Evolutionary conservation across 352 stramenopile genomes (phyloP).

Genomic region (Pythium biforme): DNA sequence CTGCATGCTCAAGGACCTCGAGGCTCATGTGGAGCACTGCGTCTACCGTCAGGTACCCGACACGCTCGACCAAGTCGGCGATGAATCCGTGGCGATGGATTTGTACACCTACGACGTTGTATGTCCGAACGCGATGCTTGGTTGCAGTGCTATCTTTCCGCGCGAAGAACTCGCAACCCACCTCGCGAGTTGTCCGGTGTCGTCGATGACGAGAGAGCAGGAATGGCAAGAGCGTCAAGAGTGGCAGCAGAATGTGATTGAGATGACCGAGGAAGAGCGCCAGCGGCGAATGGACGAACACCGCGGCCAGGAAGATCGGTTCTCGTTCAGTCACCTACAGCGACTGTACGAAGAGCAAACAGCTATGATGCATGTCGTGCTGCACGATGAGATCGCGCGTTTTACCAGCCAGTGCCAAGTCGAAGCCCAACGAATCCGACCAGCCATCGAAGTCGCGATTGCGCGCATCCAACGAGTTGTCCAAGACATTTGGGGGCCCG

Average conservation of each 20-base stretch:
- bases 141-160: slow-evolving; percentile 77
- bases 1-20: slow-evolving; percentile 81
- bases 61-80: slow-evolving; percentile 58
- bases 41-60: slow-evolving; percentile 78
- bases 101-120: slow-evolving; percentile 84
- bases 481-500: slow-evolving; percentile 42
- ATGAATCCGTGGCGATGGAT: slow-evolving; percentile 51
- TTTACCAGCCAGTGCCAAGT: slow-evolving; percentile 52
- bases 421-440: slow-evolving; percentile 34
- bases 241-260: slow-evolving; percentile 59
- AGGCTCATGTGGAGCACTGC: slow-evolving; percentile 63
- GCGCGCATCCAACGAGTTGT: slow-evolving; percentile 44
- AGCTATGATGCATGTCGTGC: slow-evolving; percentile 66
- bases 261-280: slow-evolving; percentile 73
- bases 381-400: slow-evolving; percentile 75
- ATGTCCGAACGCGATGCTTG: slow-evolving; percentile 79
- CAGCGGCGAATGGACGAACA: slow-evolving; percentile 63
- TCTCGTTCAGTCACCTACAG: slow-evolving; percentile 71
- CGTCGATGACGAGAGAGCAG: slow-evolving; percentile 70
- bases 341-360: slow-evolving; percentile 82
- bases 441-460: slow-evolving; percentile 58
- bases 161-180: slow-evolving; percentile 68
- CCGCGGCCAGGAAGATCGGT: slow-evolving; percentile 30
- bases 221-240: slow-evolving; percentile 77
- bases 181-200: slow-evolving; percentile 60